phyloP scores from a whole-genome alignment of 305 asterid genomes.

The Fraxinus nigra region DNA sequence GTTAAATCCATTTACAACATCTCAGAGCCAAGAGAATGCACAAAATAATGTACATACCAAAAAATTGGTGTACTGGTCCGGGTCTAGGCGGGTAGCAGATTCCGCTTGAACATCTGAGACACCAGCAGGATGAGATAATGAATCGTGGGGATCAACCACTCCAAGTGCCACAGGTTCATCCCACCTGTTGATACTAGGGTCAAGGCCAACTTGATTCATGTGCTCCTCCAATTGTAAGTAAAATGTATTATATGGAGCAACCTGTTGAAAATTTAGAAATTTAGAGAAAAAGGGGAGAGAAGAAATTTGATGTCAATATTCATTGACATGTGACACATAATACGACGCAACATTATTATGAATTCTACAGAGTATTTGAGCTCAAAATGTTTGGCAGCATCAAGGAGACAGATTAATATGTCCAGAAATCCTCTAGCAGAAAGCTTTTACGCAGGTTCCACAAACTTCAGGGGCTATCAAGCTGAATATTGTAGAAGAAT shows the following conservation, averaged over 20 bases:
- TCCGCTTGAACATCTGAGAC: constrained; percentile 89
- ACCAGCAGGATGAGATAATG: constrained; percentile 96
- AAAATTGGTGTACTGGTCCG: constrained; percentile 79
- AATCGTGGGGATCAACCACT: constrained; percentile 91
- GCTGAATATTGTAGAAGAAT: not conserved
- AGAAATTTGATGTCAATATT: constrained; percentile 6
- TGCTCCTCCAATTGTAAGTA: constrained; percentile 82
- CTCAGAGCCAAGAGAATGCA: constrained; percentile 8
- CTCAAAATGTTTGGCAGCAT: not conserved
- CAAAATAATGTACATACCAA: constrained; percentile 45
- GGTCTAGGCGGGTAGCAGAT: constrained; percentile 75
- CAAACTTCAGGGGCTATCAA: not conserved
- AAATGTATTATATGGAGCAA: constrained; percentile 87
- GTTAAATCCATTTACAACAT: constrained; percentile 5
- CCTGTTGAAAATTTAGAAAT: constrained; percentile 43
- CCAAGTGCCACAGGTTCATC: constrained; percentile 84
- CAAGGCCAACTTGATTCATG: constrained; percentile 76
- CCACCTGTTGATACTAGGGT: constrained; percentile 76
- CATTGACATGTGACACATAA: not conserved
- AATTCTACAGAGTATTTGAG: not conserved
- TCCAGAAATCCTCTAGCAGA: not conserved
- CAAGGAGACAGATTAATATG: not conserved
- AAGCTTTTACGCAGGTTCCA: not conserved
- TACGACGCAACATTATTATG: not conserved
- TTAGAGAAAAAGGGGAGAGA: constrained; percentile 11